Conservation (phyloP, 2,329 filamentous ascomycete genomes). For the Ophiostoma pallidulum region DNA sequence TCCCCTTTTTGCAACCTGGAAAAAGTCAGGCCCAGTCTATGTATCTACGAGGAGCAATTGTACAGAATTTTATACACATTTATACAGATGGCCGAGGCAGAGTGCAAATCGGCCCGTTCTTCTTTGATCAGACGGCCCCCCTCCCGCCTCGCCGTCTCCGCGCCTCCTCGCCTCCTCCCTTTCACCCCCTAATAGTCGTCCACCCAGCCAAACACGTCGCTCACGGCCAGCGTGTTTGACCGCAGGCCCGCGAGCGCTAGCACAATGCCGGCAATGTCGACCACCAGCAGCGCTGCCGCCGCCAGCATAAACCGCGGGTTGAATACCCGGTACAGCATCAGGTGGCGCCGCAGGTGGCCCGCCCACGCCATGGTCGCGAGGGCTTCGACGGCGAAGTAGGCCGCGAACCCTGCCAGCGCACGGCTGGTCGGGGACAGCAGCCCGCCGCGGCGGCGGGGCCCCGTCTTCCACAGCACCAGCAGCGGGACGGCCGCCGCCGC, state of each 20-base stretch:
- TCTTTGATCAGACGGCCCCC: no score
- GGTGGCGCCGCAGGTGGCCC: slow-evolving; percentile 74
- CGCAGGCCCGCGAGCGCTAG: slow-evolving; percentile 66
- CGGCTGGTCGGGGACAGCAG: slow-evolving; percentile 62
- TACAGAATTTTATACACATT: no score
- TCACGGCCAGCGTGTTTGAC: slow-evolving; percentile 67
- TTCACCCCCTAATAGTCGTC: slow-evolving; percentile 18
- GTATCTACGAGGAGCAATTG: no score
- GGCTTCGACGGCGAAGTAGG: slow-evolving; percentile 75
- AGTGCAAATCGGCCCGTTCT: no score
- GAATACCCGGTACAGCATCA: slow-evolving; percentile 96
- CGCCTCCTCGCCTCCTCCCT: no score
- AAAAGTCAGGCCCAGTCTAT: no score
- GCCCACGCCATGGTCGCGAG: slow-evolving; percentile 87
- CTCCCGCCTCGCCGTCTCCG: no score
- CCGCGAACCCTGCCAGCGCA: slow-evolving; percentile 62
- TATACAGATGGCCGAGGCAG: no score
- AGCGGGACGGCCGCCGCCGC: slow-evolving; percentile 72
- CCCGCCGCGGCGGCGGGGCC: slow-evolving; percentile 60
- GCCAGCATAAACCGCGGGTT: slow-evolving; percentile 84
- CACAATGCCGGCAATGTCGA: slow-evolving; percentile 64
- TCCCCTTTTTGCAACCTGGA: no score
- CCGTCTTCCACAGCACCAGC: slow-evolving; percentile 79
- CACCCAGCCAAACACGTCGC: slow-evolving; percentile 77
- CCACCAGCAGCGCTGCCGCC: slow-evolving; percentile 58